A percentile compares a stretch with the other conserved stretches of the same genome.
Conservation (phyloP, 495 filamentous ascomycete species). For the Symbiotaphrina buchneri region DNA sequence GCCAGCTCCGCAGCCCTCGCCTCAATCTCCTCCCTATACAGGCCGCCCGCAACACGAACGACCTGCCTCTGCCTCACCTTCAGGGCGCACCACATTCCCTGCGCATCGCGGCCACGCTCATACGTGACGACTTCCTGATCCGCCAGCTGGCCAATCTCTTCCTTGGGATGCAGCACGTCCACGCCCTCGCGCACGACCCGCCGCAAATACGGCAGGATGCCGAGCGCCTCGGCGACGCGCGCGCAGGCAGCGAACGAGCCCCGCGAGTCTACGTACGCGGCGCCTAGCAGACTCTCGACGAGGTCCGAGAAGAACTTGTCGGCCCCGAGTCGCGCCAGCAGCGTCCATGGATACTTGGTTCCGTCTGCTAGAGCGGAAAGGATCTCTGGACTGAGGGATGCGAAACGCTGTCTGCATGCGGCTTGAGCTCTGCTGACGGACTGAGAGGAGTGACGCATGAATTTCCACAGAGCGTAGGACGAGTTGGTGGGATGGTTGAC, state of each 20-base stretch:
- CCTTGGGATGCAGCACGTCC: slow-evolving; percentile 51
- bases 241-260: slow-evolving; percentile 33
- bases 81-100: slow-evolving; percentile 5
- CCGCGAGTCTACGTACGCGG: slow-evolving; percentile 59
- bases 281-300: slow-evolving; percentile 61
- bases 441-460: slow-evolving; percentile 33
- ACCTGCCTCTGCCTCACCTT: slow-evolving; percentile 15
- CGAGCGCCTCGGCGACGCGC: slow-evolving; percentile 34
- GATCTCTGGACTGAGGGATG: slow-evolving; percentile 24
- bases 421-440: slow-evolving; percentile 19
- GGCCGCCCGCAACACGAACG: slow-evolving; percentile 20
- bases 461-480: slow-evolving; percentile 46
- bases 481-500: no score
- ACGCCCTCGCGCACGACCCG: slow-evolving; percentile 35
- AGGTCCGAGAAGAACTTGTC: slow-evolving; percentile 78
- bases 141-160: slow-evolving; percentile 36
- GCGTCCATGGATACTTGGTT: slow-evolving; percentile 48
- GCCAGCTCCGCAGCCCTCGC: slow-evolving; percentile 30
- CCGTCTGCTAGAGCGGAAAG: slow-evolving; percentile 20
- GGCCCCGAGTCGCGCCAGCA: slow-evolving; percentile 36
- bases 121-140: slow-evolving; percentile 27
- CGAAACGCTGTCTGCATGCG: slow-evolving; percentile 23
- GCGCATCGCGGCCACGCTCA: slow-evolving; percentile 8
- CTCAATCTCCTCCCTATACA: slow-evolving; percentile 28
- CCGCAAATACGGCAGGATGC: slow-evolving; percentile 37